Base-by-base conservation (phyloP, 805 yeast species). In the Suhomyces faveliae region DNA sequence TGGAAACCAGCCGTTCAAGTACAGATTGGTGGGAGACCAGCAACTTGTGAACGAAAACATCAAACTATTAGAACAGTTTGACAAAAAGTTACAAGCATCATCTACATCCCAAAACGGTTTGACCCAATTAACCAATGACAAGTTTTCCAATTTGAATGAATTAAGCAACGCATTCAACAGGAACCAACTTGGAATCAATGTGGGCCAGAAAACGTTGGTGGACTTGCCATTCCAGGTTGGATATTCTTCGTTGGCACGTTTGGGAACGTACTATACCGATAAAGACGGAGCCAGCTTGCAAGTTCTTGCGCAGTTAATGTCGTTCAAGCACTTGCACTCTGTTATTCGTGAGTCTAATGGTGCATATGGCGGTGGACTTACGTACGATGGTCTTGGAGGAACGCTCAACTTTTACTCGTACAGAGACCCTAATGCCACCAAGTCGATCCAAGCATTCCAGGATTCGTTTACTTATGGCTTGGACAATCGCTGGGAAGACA, bases 351-450 rank as follows among this genome's bases (percentile, higher is more conserved):
- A 94, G 62, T 83, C 92, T 59, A 96, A 96, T 48, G 99, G 99
- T 50, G 99, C 99, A 0, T 94, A 94, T 62, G 99, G 99, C 6
- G 98, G 96, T 5, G 99, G 99, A 3, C 87, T 96, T 4, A 70
- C 79, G 6, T 94, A 84, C 63, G 87, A 85, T 62, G 89, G 92
- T 0, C 62, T 88, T 19, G 89, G 87, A 43, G 98, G 97, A 0
- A 58, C 84, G 2, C 81, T 92, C 59, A 79, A 87, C 27, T 89
- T 77, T 68, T 94, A 86, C 68, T 90, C 98, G 0, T 94, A 92
- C 71, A 79, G 99, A 56, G 99, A 94, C 64, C 99, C 99, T 13
- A 85, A 88, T 53, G 89, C 97, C 0, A 61, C 77, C 33, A 79
- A 81, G 53, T 85, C 97, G 2, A 63, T 88, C 9, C 66, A 72